These are phyloP conservation scores for Castanopsis chinensis DNA, from an alignment of 306 rosid species.

Conservation along the genomic window DNA sequence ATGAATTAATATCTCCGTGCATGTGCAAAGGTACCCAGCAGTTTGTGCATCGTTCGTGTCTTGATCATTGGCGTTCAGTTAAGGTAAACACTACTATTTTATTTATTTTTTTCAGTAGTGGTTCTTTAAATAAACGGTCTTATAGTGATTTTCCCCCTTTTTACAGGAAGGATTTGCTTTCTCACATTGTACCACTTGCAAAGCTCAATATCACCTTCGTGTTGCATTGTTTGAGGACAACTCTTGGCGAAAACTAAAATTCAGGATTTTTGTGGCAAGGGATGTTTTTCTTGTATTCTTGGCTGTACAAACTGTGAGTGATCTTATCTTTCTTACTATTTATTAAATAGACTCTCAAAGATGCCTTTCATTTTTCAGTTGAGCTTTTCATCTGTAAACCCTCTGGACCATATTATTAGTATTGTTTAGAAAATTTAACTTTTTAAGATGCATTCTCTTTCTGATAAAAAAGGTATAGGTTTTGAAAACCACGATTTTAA, in stretches of 20 bases:
- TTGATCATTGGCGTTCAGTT: slow-evolving; percentile 99
- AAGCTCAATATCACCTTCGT: slow-evolving; percentile 90
- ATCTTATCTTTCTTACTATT: background rate
- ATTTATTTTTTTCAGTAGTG: slow-evolving; percentile 15
- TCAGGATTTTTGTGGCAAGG: slow-evolving; percentile 92
- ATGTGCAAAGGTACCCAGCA: slow-evolving; percentile 99
- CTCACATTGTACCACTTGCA: slow-evolving; percentile 98
- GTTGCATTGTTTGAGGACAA: slow-evolving; percentile 80
- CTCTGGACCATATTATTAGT: no score
- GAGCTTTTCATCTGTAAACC: background rate
- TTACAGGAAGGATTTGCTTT: slow-evolving; percentile 95
- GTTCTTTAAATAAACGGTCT: background rate
- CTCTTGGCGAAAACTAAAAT: slow-evolving; percentile 85
- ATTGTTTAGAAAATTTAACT: no score
- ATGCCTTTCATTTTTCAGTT: background rate
- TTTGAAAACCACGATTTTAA: no score
- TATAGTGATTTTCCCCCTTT: slow-evolving; percentile 5
- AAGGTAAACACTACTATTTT: slow-evolving; percentile 48
- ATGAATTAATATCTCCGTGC: slow-evolving; percentile 96
- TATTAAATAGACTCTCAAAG: background rate
- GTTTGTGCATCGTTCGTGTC: slow-evolving; percentile 96
- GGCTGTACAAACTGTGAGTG: slow-evolving; percentile 95
- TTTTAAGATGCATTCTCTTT: no score
- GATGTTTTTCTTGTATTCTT: slow-evolving; percentile 94
- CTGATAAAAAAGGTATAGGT: no score